Evolutionary conservation across 345 rosid species (phyloP).

Genomic region (Acer negundo): DNA sequence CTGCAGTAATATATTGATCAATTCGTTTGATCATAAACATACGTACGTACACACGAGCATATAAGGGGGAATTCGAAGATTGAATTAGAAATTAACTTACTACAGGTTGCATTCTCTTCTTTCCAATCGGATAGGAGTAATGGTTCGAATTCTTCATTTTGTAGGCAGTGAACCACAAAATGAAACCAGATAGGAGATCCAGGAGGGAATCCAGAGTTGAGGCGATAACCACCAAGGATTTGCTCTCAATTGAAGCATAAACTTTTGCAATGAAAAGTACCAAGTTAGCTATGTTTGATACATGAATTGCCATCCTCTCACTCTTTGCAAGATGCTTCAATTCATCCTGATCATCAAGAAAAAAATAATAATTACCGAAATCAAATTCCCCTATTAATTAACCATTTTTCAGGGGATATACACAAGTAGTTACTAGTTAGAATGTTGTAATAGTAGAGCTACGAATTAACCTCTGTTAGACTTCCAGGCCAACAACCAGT

Average conservation of each 20-base stretch:
- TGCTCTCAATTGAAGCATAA: conserved; percentile 35
- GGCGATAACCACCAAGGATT: conserved; percentile 53
- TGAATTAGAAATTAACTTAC: conserved; percentile 29
- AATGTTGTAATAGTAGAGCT: too few relatives aligned
- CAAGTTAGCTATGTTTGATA: conserved; percentile 47
- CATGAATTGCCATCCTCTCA: conserved; percentile 38
- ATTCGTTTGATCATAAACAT: neutral
- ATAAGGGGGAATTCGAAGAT: neutral
- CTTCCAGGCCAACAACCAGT: conserved; percentile 48
- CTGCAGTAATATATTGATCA: conserved; percentile 25
- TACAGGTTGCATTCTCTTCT: conserved; percentile 85
- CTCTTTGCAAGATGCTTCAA: conserved; percentile 27
- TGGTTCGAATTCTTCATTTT: conserved; percentile 75
- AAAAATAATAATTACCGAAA: neutral
- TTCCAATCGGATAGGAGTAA: conserved; percentile 71
- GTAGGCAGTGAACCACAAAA: conserved; percentile 76
- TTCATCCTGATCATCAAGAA: conserved; percentile 27
- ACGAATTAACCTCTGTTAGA: conserved; percentile 55
- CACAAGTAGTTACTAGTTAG: too few relatives aligned
- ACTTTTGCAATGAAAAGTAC: conserved; percentile 47
- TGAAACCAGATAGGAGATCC: conserved; percentile 81
- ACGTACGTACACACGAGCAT: too few relatives aligned
- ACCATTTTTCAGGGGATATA: neutral
- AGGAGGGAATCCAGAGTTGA: conserved; percentile 53
- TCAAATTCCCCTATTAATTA: neutral